Conservation (phyloP, 371 early-diverging fungal genomes). For the Mortierella sp. region DNA sequence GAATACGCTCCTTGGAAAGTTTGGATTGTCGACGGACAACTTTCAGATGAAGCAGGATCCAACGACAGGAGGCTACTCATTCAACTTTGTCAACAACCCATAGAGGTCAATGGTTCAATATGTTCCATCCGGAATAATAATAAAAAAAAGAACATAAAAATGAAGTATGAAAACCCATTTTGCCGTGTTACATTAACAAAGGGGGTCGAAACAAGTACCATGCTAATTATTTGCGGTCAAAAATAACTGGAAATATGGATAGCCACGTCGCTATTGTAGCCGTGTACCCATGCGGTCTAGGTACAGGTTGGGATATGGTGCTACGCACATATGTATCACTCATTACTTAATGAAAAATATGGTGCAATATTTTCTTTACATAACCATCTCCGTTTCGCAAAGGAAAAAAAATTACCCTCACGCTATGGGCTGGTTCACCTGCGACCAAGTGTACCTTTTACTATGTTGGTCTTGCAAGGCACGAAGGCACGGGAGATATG, state of each 20-base stretch:
- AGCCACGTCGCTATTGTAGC: too few relatives aligned
- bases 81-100: slow-evolving; percentile 74
- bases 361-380: neutral
- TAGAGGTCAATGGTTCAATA: neutral
- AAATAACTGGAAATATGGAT: too few relatives aligned
- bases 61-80: slow-evolving; percentile 69
- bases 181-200: too few relatives aligned
- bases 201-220: too few relatives aligned
- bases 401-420: neutral
- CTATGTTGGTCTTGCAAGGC: too few relatives aligned
- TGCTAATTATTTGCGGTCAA: too few relatives aligned
- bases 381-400: too few relatives aligned
- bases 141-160: neutral
- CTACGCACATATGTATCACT: neutral
- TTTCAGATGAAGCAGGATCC: slow-evolving; percentile 79
- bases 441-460: neutral
- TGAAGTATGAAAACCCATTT: too few relatives aligned
- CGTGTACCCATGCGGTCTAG: too few relatives aligned
- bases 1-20: slow-evolving; percentile 78
- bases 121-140: neutral
- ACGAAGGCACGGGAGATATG: too few relatives aligned
- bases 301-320: neutral
- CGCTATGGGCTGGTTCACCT: neutral
- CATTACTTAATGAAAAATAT: neutral
- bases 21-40: slow-evolving; percentile 81